Evolutionary conservation across 75 land plant genomes (phyloP).

Genomic region (Cryptomeria japonica): DNA sequence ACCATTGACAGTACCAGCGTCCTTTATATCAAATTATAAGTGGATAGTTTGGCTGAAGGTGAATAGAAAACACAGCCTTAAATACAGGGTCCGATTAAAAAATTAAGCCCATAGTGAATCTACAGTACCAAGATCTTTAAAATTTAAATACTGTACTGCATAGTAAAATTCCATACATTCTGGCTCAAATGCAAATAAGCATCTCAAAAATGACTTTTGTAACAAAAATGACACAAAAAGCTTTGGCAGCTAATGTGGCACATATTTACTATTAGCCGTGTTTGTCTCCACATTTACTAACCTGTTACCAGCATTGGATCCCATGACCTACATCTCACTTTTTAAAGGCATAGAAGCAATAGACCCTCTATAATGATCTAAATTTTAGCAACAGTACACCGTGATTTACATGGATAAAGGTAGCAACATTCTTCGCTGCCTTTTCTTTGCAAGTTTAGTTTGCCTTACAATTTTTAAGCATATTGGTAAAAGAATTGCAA

Average conservation of each 20-base stretch:
- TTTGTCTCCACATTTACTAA: conserved; percentile 6
- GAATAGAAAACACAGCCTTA: neutral
- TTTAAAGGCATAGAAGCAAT: neutral
- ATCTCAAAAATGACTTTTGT: neutral
- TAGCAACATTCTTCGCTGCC: conserved; percentile 13
- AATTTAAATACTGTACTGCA: neutral
- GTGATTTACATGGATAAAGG: conserved; percentile 13
- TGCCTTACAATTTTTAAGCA: conserved; percentile 11
- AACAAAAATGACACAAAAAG: neutral
- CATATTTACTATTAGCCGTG: neutral
- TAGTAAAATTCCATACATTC: neutral
- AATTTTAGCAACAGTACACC: neutral
- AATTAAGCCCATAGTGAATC: conserved; percentile 4
- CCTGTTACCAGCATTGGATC: conserved; percentile 13
- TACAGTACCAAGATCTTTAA: neutral
- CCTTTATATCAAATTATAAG: neutral
- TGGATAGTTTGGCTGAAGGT: neutral
- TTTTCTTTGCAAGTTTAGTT: conserved; percentile 9
- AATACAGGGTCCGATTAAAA: neutral
- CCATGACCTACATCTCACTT: neutral
- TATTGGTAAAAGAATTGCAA: conserved; percentile 7
- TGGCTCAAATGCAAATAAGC: neutral
- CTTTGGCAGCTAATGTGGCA: neutral
- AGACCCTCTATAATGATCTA: conserved; percentile 4
- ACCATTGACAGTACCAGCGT: neutral